Percentiles rank a stretch among this genome's conserved stretches.
Evolutionary conservation across 108 stramenopile genomes (phyloP).

Genomic region (Stephanodiscus minutulus): DNA sequence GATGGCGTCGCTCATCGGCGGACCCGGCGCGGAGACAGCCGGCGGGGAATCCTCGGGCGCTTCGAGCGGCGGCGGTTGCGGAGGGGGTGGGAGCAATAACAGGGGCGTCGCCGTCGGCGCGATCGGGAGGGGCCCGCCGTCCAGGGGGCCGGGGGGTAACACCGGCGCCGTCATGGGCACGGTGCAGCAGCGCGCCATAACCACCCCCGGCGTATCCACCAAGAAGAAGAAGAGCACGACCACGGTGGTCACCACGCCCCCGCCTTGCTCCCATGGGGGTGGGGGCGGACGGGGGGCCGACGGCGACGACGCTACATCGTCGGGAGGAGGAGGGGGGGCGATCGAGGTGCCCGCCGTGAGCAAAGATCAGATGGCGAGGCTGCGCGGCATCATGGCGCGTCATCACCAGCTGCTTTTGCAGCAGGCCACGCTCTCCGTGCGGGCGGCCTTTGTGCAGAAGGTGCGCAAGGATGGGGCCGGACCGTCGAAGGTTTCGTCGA

Average conservation of each 20-base stretch:
- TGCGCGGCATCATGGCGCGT: constrained; percentile 54
- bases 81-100: constrained; percentile 3
- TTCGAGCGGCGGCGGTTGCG: background rate
- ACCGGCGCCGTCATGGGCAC: constrained; percentile 13
- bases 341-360: constrained; percentile 43
- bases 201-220: constrained; percentile 41
- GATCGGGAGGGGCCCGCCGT: background rate
- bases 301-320: background rate
- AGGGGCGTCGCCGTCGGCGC: constrained; percentile 15
- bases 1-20: constrained; percentile 54
- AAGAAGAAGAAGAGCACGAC: constrained; percentile 51
- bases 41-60: constrained; percentile 1
- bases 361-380: constrained; percentile 55
- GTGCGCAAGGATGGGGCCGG: constrained; percentile 17
- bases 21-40: background rate
- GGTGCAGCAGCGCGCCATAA: constrained; percentile 42
- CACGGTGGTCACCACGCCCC: constrained; percentile 42
- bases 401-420: constrained; percentile 85
- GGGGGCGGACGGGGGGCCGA: constrained; percentile 18
- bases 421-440: constrained; percentile 74
- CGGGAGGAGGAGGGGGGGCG: background rate
- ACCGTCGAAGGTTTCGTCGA: background rate
- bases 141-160: background rate
- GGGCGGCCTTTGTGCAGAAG: constrained; percentile 67
- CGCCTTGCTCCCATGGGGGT: constrained; percentile 23